These are phyloP conservation scores for Phyllosticta citrichinensis DNA, from an alignment of 2,329 filamentous ascomycete species.

Conservation along the genomic window DNA sequence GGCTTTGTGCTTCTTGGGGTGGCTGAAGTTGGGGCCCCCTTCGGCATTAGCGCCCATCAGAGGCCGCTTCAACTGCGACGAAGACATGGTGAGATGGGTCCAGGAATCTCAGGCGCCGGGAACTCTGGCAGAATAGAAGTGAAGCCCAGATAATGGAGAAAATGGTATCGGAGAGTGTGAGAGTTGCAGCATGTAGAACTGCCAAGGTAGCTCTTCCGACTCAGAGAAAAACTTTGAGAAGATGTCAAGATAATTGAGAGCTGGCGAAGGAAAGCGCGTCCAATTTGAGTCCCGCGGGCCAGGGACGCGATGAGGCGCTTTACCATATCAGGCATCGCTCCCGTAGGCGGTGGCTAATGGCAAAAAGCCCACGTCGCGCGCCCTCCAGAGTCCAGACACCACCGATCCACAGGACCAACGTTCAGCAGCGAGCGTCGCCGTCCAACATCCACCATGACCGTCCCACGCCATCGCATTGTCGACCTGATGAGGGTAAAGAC, in stretches of 20 bases:
- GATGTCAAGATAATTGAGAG: not conserved
- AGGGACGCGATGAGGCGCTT: not conserved
- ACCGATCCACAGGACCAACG: not conserved
- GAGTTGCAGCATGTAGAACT: no score
- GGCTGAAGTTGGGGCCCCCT: not conserved
- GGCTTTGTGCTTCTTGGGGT: not conserved
- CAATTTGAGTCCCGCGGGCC: not conserved
- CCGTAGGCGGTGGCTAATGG: not conserved
- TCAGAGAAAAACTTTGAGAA: no score
- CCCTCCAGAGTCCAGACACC: not conserved
- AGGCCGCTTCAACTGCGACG: not conserved
- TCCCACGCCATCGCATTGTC: constrained; percentile 43
- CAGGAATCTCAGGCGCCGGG: not conserved
- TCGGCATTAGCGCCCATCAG: not conserved
- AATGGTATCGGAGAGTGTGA: no score
- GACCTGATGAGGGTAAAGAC: constrained; percentile 67
- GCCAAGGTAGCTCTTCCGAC: no score
- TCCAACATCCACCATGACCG: constrained; percentile 33
- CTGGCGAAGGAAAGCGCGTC: not conserved
- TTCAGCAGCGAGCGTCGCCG: not conserved
- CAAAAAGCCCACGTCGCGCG: not conserved
- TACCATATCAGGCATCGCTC: not conserved
- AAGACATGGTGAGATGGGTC: not conserved
- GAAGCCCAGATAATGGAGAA: no score
- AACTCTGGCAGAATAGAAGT: not conserved